A percentile compares a stretch with the other conserved stretches of the same genome.
These are phyloP conservation scores for Mycosphaerella arachidis DNA, from an alignment of 2,329 filamentous ascomycete species.

Conservation along the genomic window DNA sequence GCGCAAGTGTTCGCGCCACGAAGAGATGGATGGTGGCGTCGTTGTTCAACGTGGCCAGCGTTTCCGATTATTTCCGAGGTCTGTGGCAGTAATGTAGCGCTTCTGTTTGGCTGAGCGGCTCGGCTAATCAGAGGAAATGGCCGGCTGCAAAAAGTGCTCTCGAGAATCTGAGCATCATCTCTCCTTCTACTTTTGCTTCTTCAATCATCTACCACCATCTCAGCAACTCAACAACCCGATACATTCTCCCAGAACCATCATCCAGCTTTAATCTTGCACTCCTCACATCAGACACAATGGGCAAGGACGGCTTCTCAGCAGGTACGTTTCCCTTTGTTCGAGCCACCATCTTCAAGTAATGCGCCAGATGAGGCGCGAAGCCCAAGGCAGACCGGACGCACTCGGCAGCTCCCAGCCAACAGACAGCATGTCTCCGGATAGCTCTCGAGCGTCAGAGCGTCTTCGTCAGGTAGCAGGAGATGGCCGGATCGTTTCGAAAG, in stretches of 20 bases:
- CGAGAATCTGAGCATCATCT: constrained; percentile 2
- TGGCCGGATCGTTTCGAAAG: background rate
- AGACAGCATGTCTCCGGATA: no score
- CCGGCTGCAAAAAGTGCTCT: background rate
- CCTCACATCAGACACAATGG: constrained; percentile 31
- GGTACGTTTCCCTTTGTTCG: constrained; percentile 28
- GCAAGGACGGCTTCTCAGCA: constrained; percentile 35
- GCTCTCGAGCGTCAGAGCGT: background rate
- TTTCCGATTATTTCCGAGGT: background rate
- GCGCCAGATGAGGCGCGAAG: background rate
- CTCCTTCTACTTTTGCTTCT: background rate
- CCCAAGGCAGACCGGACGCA: no score
- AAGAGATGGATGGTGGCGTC: background rate
- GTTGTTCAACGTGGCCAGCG: background rate
- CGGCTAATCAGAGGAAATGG: background rate
- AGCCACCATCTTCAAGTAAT: constrained; percentile 1
- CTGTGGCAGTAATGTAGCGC: background rate
- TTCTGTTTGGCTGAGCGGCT: background rate
- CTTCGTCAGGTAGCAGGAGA: background rate
- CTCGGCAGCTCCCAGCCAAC: no score
- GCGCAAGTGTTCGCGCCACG: background rate
- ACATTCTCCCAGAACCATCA: background rate
- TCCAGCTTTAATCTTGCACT: background rate
- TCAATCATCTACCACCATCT: background rate
- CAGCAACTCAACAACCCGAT: background rate